phyloP scores from a whole-genome alignment of 2,329 filamentous ascomycete genomes.

The Cladosporium velox region DNA sequence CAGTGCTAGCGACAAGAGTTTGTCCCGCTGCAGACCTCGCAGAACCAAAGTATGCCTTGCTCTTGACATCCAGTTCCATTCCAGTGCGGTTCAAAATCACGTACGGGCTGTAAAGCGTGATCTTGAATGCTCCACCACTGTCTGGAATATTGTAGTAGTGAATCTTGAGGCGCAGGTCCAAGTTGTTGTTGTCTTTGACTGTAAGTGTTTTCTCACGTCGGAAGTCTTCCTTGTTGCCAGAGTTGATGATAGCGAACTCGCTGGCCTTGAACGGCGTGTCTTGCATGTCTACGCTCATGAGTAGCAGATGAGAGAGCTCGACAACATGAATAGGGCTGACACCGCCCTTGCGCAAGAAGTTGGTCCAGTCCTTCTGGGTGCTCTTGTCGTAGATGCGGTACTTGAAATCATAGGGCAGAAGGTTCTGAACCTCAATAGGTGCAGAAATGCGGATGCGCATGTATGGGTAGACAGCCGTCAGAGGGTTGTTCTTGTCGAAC shows the following conservation, averaged over 20 bases:
- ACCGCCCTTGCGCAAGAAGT: constrained; percentile 93
- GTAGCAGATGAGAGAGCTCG: constrained; percentile 86
- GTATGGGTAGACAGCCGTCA: constrained; percentile 84
- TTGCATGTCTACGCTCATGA: constrained; percentile 94
- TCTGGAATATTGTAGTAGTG: constrained; percentile 91
- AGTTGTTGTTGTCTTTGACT: constrained; percentile 81
- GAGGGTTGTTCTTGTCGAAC: constrained; percentile 79
- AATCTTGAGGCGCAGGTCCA: constrained; percentile 77
- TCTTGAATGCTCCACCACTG: constrained; percentile 92
- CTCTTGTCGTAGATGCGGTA: constrained; percentile 99
- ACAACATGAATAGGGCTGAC: constrained; percentile 97
- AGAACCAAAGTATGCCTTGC: constrained; percentile 84
- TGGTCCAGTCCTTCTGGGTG: constrained; percentile 98
- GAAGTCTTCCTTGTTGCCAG: constrained; percentile 84
- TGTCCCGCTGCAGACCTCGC: constrained; percentile 83
- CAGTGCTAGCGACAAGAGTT: constrained; percentile 59
- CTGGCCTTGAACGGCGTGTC: constrained; percentile 93
- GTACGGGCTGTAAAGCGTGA: constrained; percentile 93
- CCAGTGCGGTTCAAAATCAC: constrained; percentile 95
- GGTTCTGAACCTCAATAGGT: constrained; percentile 89
- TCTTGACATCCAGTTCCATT: constrained; percentile 80
- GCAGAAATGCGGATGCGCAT: constrained; percentile 92
- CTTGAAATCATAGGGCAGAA: constrained; percentile 97
- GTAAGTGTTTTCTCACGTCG: constrained; percentile 75
- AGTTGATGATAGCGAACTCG: constrained; percentile 96